Conservation (phyloP, 352 stramenopile genomes). For the Hyaloperonospora brassicae region DNA sequence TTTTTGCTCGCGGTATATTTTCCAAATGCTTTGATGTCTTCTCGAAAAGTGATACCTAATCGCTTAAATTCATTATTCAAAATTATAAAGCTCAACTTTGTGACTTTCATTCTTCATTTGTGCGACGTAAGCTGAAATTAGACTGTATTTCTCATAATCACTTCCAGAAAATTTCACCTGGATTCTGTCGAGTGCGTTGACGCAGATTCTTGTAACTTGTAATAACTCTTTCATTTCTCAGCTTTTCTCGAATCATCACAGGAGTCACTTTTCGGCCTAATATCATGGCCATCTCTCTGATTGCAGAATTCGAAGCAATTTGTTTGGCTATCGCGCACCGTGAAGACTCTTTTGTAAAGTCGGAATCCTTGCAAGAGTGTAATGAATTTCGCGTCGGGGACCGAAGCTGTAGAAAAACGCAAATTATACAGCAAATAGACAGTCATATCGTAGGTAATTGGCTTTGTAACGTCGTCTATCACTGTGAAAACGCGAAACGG, state of each 20-base stretch:
- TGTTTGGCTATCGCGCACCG: background rate
- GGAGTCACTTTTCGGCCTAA: background rate
- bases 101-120: background rate
- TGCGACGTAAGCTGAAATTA: background rate
- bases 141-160: background rate
- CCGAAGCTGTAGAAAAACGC: background rate
- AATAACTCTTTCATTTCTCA: no score
- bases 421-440: background rate
- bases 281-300: background rate
- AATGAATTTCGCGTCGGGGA: background rate
- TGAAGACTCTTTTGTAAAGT: no score
- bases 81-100: no score
- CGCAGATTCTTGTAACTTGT: no score
- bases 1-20: background rate
- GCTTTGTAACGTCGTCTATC: no score
- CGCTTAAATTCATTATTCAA: no score
- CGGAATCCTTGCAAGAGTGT: background rate
- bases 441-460: no score
- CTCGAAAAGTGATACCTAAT: no score
- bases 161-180: background rate
- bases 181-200: background rate
- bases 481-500: no score
- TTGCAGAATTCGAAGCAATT: background rate
- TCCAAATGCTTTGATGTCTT: background rate
- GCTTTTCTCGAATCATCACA: background rate